These are phyloP conservation scores for Agrocybe chaxingu DNA, from an alignment of 768 basidiomycete species.

Conservation along the genomic window DNA sequence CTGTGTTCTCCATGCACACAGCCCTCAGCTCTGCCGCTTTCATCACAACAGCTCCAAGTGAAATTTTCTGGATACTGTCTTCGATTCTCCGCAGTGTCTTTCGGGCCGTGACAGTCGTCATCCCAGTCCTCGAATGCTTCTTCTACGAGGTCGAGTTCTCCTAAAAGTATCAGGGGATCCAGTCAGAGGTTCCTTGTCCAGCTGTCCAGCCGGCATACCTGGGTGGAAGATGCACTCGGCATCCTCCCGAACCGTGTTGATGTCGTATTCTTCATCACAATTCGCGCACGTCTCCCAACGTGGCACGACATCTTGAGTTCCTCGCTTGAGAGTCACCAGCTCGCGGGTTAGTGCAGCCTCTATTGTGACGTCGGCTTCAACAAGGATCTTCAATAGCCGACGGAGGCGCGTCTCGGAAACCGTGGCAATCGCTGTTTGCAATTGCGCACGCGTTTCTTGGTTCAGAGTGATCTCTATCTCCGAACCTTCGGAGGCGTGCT, in stretches of 20 bases:
- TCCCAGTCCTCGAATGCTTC: conserved; percentile 44
- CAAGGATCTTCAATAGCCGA: conserved; percentile 33
- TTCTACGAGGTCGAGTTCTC: conserved; percentile 38
- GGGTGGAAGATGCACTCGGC: conserved; percentile 50
- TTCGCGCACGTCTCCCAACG: conserved; percentile 46
- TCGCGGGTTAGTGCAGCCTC: conserved; percentile 41
- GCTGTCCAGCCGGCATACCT: conserved; percentile 25
- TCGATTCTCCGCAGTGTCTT: conserved; percentile 38
- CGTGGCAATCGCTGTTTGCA: conserved; percentile 39
- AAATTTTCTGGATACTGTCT: conserved; percentile 44
- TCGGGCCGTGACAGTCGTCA: conserved; percentile 43
- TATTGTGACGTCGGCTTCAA: conserved; percentile 36
- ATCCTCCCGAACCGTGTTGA: conserved; percentile 29
- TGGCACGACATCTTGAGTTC: conserved; percentile 31
- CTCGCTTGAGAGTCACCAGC: conserved; percentile 36
- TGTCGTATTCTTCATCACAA: conserved; percentile 47
- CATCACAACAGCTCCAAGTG: conserved; percentile 49
- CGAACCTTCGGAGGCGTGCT: conserved; percentile 23
- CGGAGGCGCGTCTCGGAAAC: conserved; percentile 43
- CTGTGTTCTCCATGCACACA: conserved; percentile 38
- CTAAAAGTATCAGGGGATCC: conserved; percentile 20
- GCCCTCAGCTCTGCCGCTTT: conserved; percentile 30
- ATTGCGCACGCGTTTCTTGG: conserved; percentile 36
- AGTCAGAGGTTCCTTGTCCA: not conserved
- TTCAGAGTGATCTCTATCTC: conserved; percentile 36